phyloP scores from a whole-genome alignment of 2,329 filamentous ascomycete species.

The Sarocladiaceae sp. region DNA sequence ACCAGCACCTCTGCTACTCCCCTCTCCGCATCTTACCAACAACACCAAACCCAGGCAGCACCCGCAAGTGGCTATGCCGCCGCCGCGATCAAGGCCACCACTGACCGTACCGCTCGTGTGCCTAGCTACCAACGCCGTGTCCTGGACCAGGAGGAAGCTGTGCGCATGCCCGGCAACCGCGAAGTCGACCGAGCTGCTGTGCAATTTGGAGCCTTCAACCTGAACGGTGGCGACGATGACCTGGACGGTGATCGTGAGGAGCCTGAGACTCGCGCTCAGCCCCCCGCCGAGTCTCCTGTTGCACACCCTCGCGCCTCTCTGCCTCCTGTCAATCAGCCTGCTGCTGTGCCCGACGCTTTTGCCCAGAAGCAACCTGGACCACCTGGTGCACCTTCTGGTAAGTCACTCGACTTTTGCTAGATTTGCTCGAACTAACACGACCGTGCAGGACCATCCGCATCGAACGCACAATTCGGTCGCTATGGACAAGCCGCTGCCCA shows the following conservation, averaged over 20 bases:
- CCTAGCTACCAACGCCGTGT: conserved; percentile 82
- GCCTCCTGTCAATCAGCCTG: conserved; percentile 63
- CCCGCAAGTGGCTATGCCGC: conserved; percentile 69
- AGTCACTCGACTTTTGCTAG: conserved; percentile 10
- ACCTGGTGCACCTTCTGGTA: conserved; percentile 36
- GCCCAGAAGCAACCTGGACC: conserved; percentile 46
- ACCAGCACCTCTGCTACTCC: conserved; percentile 62
- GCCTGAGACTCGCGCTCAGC: conserved; percentile 88
- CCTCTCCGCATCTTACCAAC: conserved; percentile 58
- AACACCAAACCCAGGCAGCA: conserved; percentile 49
- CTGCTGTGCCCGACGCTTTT: conserved; percentile 51
- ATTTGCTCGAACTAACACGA: neutral
- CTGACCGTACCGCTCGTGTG: conserved; percentile 59
- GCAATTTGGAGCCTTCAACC: conserved; percentile 91
- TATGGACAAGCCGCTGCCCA: conserved; percentile 60
- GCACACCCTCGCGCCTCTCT: conserved; percentile 81
- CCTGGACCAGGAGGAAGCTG: conserved; percentile 92
- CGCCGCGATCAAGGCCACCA: conserved; percentile 75
- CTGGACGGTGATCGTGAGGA: conserved; percentile 95
- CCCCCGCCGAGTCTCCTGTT: conserved; percentile 87
- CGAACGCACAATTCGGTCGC: conserved; percentile 58
- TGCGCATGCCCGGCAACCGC: conserved; percentile 96
- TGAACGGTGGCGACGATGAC: conserved; percentile 80
- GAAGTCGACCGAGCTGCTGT: conserved; percentile 90
- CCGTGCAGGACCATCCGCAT: conserved; percentile 21